Evolutionary conservation across 1,284 basidiomycete genomes (phyloP).

Genomic region (Thecaphora thlaspeos): DNA sequence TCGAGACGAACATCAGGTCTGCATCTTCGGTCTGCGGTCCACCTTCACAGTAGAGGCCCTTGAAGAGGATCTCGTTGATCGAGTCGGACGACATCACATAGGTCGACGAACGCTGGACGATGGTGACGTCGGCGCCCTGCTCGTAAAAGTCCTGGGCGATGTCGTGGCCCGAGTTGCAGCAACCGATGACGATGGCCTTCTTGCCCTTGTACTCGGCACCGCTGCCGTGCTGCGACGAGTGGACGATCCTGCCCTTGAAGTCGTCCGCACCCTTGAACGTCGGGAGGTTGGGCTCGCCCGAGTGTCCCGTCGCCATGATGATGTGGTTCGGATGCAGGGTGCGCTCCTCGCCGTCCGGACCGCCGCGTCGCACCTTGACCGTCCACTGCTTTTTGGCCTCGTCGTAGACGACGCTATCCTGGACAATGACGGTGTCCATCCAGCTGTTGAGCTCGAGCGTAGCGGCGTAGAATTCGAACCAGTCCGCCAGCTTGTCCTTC

Average conservation of each 20-base stretch:
- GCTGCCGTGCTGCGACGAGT: constrained; percentile 64
- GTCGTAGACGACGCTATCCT: constrained; percentile 62
- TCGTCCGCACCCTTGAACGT: constrained; percentile 60
- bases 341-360: constrained; percentile 59
- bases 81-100: constrained; percentile 64
- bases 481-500: constrained; percentile 66
- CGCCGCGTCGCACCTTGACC: constrained; percentile 61
- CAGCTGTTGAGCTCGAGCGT: constrained; percentile 69
- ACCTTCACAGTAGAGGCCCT: constrained; percentile 64
- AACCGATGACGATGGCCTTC: constrained; percentile 67
- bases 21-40: constrained; percentile 63
- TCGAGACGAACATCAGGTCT: constrained; percentile 63
- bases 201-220: constrained; percentile 65
- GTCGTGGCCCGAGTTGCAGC: constrained; percentile 65
- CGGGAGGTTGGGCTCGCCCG: constrained; percentile 62
- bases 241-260: constrained; percentile 65
- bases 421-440: constrained; percentile 62
- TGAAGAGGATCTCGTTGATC: constrained; percentile 42
- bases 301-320: constrained; percentile 67
- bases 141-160: constrained; percentile 62
- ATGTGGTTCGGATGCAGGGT: constrained; percentile 63
- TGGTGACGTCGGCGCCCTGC: constrained; percentile 64
- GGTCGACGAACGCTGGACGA: constrained; percentile 68
- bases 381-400: constrained; percentile 64
- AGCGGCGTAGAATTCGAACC: constrained; percentile 69